Evolutionary conservation across 2,329 filamentous ascomycete genomes (phyloP).

Genomic region (Xylariaceae sp.): DNA sequence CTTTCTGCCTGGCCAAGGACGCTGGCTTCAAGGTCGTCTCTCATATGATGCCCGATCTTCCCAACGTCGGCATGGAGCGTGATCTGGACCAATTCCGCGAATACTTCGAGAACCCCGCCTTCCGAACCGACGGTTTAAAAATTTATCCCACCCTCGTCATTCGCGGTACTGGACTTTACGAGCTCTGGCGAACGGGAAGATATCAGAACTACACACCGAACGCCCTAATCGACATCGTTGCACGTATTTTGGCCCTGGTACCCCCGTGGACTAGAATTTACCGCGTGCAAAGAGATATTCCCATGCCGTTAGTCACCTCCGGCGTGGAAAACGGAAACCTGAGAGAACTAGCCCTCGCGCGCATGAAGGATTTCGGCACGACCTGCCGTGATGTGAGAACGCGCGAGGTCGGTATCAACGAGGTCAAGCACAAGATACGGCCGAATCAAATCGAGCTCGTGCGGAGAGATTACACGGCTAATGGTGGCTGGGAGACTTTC

Average conservation of each 20-base stretch:
- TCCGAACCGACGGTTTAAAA: conserved; percentile 93
- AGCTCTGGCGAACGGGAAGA: conserved; percentile 91
- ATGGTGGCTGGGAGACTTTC: conserved; percentile 98
- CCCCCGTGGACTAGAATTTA: conserved; percentile 99
- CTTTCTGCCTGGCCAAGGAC: conserved; percentile 95
- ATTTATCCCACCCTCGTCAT: conserved; percentile 98
- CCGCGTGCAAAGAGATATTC: conserved; percentile 95
- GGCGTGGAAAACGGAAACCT: conserved; percentile 97
- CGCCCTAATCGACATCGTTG: conserved; percentile 89
- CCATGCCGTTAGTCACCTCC: conserved; percentile 99
- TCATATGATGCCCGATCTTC: conserved; percentile 99
- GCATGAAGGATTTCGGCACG: conserved; percentile 99
- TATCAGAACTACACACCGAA: conserved; percentile 99
- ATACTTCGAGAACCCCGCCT: conserved; percentile 95
- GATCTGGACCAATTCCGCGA: conserved; percentile 96
- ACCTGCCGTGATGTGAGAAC: conserved; percentile 95
- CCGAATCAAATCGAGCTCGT: conserved; percentile 95
- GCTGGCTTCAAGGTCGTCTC: conserved; percentile 98
- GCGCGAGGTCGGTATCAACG: conserved; percentile 94
- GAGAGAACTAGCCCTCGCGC: conserved; percentile 84
- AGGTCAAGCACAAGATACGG: conserved; percentile 97
- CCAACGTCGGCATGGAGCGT: conserved; percentile 97
- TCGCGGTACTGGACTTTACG: conserved; percentile 90
- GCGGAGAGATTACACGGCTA: conserved; percentile 87
- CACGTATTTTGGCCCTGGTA: conserved; percentile 88